A percentile compares a stretch with the other conserved stretches of the same genome.
phyloP scores from a whole-genome alignment of 257 asterid species.

The Leonotis leonurus region DNA sequence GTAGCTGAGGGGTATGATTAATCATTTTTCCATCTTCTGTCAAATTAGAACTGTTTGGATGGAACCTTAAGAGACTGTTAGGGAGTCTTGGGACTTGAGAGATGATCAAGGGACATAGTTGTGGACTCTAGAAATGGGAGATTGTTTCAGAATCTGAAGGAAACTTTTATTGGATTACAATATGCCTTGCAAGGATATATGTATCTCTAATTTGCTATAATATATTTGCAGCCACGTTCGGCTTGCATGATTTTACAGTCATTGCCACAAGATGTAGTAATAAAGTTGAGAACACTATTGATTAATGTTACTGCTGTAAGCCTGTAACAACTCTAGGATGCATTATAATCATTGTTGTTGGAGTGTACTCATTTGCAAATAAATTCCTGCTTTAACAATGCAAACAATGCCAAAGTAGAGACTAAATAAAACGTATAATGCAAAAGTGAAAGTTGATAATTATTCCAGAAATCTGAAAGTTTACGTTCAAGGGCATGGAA shows the following conservation, averaged over 20 bases:
- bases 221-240: background rate
- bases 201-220: background rate
- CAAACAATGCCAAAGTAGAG: too few species aligned
- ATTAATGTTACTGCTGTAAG: too few species aligned
- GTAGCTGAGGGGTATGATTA: background rate
- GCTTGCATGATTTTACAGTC: background rate
- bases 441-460: too few species aligned
- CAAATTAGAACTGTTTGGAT: background rate
- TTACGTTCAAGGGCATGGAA: too few species aligned
- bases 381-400: too few species aligned
- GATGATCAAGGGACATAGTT: background rate
- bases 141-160: background rate
- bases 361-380: background rate
- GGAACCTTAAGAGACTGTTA: background rate
- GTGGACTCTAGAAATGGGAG: background rate
- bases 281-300: too few species aligned
- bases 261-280: background rate
- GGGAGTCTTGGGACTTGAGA: slow-evolving; percentile 3
- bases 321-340: background rate
- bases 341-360: background rate
- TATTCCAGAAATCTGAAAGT: too few species aligned
- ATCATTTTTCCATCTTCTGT: background rate
- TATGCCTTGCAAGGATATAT: background rate
- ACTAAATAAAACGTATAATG: too few species aligned
- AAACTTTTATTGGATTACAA: background rate